Evolutionary conservation across 73 alveolate species (phyloP), one percentile per base, ranked within the genome.

Genomic region (Paramecium tetraurelia): DNA sequence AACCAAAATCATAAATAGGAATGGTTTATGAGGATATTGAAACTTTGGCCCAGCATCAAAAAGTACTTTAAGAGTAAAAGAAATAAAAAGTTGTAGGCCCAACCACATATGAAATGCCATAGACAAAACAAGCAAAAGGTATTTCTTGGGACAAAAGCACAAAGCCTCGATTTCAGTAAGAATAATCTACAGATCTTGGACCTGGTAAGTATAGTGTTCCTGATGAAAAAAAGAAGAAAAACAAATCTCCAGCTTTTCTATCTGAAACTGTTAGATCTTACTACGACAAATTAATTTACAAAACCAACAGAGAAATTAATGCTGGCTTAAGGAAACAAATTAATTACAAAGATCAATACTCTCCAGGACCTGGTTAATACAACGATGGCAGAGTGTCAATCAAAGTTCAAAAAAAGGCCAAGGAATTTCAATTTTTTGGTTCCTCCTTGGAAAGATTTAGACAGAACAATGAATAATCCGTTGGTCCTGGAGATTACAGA

Each of bases 331-430:
- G 90, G 24, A 80, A 80, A 80, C 20, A 46, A 80, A 41, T 24
- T 3, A 80, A 80, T 44, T 80, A 80, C 16, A 80, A 24, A 46
- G 76, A 27, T 80, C 46, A 41, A 80, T 44, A 40, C 10, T 31
- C 72, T 20, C 90, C 90, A 20, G 90, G 90, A 31, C 90, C 90
- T 18, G 70, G 90, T 7, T 44, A 27, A 44, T 80, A 80, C 46
- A 41, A 80, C 10, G 90, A 80, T 43, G 4, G 35, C 7, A 21
- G 90, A 41, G 75, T 12, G 12, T 33, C 90, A 40, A 80, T 80
- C n/a, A 41, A 40, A 46, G 72, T 80, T 9, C 12, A 80, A 46
- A 40, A 48, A 21, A 80, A 80, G 27, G 27, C 71, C 7, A 80
- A 63, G 24, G 90, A 40, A 41, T 80, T 31, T 80, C 22, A 80